A percentile compares a stretch with the other conserved stretches of the same genome.
phyloP scores from a whole-genome alignment of 176 grass and related monocot species.

The Canna indica region DNA sequence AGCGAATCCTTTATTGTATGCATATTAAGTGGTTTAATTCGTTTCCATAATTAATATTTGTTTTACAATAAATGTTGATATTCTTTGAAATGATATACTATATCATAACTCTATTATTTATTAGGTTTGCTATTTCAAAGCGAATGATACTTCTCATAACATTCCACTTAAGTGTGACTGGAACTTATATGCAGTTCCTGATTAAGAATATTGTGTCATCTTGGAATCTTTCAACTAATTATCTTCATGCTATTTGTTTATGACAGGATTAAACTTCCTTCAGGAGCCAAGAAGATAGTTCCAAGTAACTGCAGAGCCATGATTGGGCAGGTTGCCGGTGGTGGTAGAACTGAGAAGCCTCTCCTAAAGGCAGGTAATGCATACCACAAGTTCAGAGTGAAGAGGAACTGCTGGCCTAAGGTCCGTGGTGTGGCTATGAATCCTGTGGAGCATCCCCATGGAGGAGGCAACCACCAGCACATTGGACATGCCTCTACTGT shows the following conservation, averaged over 20 bases:
- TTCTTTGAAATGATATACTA: too few species aligned
- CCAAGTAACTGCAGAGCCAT: not conserved
- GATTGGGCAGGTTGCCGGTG: slow-evolving; percentile 7
- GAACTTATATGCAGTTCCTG: too few species aligned
- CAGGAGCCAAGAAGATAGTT: slow-evolving; percentile 1
- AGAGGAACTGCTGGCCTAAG: slow-evolving; percentile 14
- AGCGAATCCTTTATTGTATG: too few species aligned
- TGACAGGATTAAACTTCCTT: slow-evolving; percentile 2
- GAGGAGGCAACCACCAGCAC: slow-evolving; percentile 2
- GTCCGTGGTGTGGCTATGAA: slow-evolving; percentile 4
- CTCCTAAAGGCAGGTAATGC: slow-evolving; percentile 1
- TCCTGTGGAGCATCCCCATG: slow-evolving; percentile 3
- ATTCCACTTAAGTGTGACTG: too few species aligned
- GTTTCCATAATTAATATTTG: too few species aligned
- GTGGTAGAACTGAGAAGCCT: slow-evolving; percentile 6
- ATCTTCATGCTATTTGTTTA: not conserved
- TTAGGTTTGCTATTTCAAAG: too few species aligned
- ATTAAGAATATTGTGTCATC: too few species aligned
- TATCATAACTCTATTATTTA: too few species aligned
- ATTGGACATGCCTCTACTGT: slow-evolving; percentile 4
- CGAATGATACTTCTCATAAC: too few species aligned
- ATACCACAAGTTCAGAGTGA: slow-evolving; percentile 3
- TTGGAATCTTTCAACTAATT: too few species aligned
- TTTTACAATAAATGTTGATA: too few species aligned
- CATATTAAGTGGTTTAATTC: too few species aligned